Base-by-base conservation (phyloP, 129 eudicot species). In the Centaurea solstitialis region DNA sequence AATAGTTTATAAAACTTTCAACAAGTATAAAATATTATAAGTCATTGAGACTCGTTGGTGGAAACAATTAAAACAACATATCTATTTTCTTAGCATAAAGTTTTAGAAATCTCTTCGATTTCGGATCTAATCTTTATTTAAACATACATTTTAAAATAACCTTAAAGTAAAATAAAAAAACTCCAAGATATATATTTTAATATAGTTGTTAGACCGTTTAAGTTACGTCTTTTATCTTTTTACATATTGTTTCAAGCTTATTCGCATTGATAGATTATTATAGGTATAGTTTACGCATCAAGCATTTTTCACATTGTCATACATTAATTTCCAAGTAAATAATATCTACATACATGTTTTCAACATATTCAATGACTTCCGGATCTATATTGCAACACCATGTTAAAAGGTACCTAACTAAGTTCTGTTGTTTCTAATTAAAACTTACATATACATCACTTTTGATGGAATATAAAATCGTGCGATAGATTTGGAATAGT, bases 401-500 rank as follows among this genome's bases (percentile, higher is more conserved):
- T 57, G 65, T 57, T 57, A n/a, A 57, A 57, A 57, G 65, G 22
- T 57, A 80, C 47, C 28, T 11, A 20, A 68, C 20, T 3, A 33
- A 10, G 5, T 47, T 78, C 45, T 18, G 11, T 40, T 30, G 47
- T n/a, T 23, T 78, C 33, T 30, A 35, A 23, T 30, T 4, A 6
- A 37, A 79, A 35, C 69, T 57, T 69, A 30, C 28, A 68, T 10
- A 69, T 20, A 45, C 76, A 4, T 12, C 23, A 70, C 18, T 79
- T 37, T 22, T n/a, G 20, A 53, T 20, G 41, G 76, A 77, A 41
- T 43, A 66, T 12, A 66, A 22, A 9, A 23, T 68, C 37, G 68
- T 47, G 13, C 53, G 82, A 62, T 35, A 41, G 59, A 70, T 70
- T 13, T 23, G 24, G 39, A 79, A 79, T 57, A 26, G 20, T 23